phyloP scores from a whole-genome alignment of 2,329 filamentous ascomycete species.

The Trichophyton verrucosum region DNA sequence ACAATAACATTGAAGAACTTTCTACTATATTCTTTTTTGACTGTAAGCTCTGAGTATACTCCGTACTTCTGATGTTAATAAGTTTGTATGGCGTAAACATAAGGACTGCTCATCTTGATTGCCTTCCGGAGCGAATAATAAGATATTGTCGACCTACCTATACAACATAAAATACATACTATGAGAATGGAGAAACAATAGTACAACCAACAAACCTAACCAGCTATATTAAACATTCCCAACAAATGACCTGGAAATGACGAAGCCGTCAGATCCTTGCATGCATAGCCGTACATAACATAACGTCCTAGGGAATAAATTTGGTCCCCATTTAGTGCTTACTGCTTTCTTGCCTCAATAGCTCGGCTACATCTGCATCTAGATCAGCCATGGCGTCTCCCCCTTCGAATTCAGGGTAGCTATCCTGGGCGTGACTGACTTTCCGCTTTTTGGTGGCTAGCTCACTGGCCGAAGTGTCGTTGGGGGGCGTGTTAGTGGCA shows the following conservation, averaged over 20 bases:
- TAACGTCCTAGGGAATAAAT: background rate
- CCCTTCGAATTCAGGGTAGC: conserved; percentile 35
- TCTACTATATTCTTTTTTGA: background rate
- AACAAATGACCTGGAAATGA: background rate
- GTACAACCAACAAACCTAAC: background rate
- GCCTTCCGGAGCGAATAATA: background rate
- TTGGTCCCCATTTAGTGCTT: conserved; percentile 2
- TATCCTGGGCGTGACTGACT: conserved; percentile 32
- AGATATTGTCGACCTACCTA: background rate
- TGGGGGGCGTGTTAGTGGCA: background rate
- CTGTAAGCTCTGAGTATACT: too few species aligned
- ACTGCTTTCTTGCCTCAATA: conserved; percentile 39
- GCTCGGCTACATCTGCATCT: conserved; percentile 49
- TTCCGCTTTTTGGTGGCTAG: conserved; percentile 38
- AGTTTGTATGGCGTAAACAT: background rate
- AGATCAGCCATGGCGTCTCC: conserved; percentile 45
- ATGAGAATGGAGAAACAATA: background rate
- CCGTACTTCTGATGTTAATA: background rate
- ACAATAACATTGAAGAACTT: background rate
- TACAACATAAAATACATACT: background rate
- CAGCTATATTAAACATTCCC: background rate
- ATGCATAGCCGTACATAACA: background rate
- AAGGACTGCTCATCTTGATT: background rate
- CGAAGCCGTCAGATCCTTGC: background rate
- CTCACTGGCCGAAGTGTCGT: conserved; percentile 10